Evolutionary conservation across 2,329 filamentous ascomycete species (phyloP), one percentile per base, ranked within the genome.

Genomic region (Pseudogymnoascus sp.): DNA sequence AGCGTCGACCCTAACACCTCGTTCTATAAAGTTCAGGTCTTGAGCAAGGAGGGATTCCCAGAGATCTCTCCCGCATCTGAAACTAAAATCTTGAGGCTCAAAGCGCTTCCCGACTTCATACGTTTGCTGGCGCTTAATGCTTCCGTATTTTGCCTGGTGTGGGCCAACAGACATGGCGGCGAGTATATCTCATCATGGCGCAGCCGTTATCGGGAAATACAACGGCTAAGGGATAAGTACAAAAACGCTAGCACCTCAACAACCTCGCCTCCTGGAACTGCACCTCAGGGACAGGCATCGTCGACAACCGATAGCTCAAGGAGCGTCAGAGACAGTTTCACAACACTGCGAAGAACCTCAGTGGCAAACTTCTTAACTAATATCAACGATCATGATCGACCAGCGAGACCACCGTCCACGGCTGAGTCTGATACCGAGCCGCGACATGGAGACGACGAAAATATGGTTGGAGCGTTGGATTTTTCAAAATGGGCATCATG

Each of bases 141-240:
- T 0, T 96, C 91, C 12, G 91, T 97, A 7, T 97, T 97, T 74
- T 91, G 90, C 1, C 83, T 89, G 51, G 93, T 97, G n/a, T 97
- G 93, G 91, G 84, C 85, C 57, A 86, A 85, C 70, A 83, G 86
- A 57, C 84, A 89, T 67, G 88, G 87, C 5, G 89, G 89, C 64
- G 92, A 96, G 73, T 87, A 96, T 71, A 82, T 95, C 31, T 95
- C 91, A 10, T 90, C 91, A 7, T 97, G 95, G 95, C 86, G 91
- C 64, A 90, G 88, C 69, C 86, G 95, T 60, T 82, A 97, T 11
- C 85, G 89, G 60, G 90, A 93, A 73, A 96, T 99, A 73, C 88
- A 89, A 73, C 84, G 86, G 51, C 81, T 99, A 60, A 86, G 92
- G 29, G 90, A 96, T 64, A 85, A 83, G 65, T 82, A 88, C 68